Evolutionary conservation across 805 yeast species (phyloP).

Genomic region (Metschnikowia orientalis): DNA sequence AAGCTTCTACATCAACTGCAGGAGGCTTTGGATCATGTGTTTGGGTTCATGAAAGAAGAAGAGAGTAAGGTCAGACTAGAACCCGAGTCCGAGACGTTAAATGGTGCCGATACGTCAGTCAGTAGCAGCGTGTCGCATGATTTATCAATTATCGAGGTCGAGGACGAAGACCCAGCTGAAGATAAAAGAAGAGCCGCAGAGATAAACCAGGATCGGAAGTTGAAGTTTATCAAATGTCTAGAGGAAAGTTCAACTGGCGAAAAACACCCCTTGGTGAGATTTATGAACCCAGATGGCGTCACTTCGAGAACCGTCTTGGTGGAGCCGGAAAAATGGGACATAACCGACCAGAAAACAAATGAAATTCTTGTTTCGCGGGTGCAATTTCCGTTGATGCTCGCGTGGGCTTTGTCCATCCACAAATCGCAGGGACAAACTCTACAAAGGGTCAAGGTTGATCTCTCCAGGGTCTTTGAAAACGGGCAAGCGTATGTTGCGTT

Average conservation of each 20-base stretch:
- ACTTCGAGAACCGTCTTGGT: slow-evolving; percentile 68
- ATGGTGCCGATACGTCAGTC: background rate
- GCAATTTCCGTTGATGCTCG: slow-evolving; percentile 66
- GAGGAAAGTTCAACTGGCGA: slow-evolving; percentile 43
- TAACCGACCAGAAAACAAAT: slow-evolving; percentile 68
- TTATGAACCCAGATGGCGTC: slow-evolving; percentile 64
- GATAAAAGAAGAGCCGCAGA: background rate
- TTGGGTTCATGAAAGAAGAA: slow-evolving; percentile 11
- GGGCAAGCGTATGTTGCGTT: slow-evolving; percentile 85
- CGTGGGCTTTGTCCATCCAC: slow-evolving; percentile 84
- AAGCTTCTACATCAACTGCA: slow-evolving; percentile 4
- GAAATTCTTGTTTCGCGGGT: slow-evolving; percentile 43
- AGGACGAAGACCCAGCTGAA: background rate
- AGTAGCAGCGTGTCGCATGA: background rate
- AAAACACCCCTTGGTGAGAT: slow-evolving; percentile 72
- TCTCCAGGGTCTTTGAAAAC: slow-evolving; percentile 63
- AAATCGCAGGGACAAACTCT: slow-evolving; percentile 85
- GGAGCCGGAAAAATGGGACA: slow-evolving; percentile 75
- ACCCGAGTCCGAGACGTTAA: background rate
- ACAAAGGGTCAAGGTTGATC: slow-evolving; percentile 63
- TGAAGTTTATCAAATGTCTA: slow-evolving; percentile 38
- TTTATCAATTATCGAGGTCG: background rate
- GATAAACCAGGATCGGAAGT: slow-evolving; percentile 44
- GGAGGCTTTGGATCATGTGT: slow-evolving; percentile 13
- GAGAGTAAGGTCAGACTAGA: too few species aligned